These are phyloP conservation scores for Bigelowiella natans DNA, from an alignment of 78 protist genomes.

Conservation along the genomic window DNA sequence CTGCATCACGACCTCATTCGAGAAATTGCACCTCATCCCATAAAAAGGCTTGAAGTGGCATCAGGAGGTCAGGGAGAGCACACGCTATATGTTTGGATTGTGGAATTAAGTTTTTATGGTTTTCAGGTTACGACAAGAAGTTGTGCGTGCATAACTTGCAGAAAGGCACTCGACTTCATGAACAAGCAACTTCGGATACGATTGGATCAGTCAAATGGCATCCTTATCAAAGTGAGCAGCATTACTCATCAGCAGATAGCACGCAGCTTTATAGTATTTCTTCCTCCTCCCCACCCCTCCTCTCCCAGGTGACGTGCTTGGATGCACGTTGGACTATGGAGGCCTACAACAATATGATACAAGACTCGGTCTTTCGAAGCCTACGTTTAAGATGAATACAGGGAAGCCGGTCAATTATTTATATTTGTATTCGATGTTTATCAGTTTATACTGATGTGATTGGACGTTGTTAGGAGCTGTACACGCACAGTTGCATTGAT, in stretches of 20 bases:
- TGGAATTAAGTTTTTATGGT: not conserved
- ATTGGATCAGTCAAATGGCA: not conserved
- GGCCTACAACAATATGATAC: not conserved
- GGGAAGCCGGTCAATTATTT: not conserved
- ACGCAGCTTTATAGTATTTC: too few species aligned
- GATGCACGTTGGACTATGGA: not conserved
- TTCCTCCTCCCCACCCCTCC: too few species aligned
- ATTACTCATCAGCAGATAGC: too few species aligned
- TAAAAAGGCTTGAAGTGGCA: not conserved
- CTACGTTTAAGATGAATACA: not conserved
- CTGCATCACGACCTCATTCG: not conserved
- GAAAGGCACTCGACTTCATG: not conserved
- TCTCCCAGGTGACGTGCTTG: not conserved
- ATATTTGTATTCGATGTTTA: too few species aligned
- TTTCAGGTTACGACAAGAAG: not conserved
- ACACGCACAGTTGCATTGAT: not conserved
- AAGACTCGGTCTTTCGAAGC: not conserved
- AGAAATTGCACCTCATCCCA: not conserved
- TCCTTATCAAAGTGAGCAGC: not conserved
- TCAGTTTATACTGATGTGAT: not conserved
- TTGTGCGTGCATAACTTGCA: not conserved
- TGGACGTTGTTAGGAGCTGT: not conserved
- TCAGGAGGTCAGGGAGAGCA: not conserved
- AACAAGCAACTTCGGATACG: not conserved
- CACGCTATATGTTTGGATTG: not conserved